phyloP scores from a whole-genome alignment of 2,329 filamentous ascomycete species.

The Venturiaceae sp. region DNA sequence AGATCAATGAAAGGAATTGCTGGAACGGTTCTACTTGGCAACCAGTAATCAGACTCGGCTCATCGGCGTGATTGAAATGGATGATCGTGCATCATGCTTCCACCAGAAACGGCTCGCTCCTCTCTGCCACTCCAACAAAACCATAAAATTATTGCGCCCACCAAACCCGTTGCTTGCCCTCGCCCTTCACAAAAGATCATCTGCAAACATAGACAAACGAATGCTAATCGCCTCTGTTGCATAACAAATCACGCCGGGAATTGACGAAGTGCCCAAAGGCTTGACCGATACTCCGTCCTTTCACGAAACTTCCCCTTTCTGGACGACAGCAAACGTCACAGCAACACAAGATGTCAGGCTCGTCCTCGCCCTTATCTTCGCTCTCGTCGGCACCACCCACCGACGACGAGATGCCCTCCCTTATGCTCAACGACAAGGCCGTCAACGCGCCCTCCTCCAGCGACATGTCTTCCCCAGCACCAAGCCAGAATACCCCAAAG shows the following conservation, averaged over 20 bases:
- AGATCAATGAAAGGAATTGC: neutral
- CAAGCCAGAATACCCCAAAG: constrained; percentile 28
- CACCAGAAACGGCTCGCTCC: too few species aligned
- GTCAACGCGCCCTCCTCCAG: neutral
- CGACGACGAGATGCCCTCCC: constrained; percentile 39
- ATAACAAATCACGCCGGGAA: neutral
- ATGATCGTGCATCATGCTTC: neutral
- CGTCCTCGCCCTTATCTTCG: constrained; percentile 40
- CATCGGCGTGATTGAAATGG: neutral
- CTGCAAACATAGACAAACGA: neutral
- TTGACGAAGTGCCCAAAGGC: neutral
- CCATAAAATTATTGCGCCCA: neutral
- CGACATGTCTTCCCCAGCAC: constrained; percentile 18
- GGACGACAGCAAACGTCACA: constrained; percentile 13
- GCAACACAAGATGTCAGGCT: constrained; percentile 40
- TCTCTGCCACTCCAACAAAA: neutral
- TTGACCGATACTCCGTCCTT: neutral
- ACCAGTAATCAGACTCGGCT: neutral
- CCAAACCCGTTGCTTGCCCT: neutral
- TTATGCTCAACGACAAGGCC: constrained; percentile 14
- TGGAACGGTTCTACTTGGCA: neutral
- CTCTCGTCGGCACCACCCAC: constrained; percentile 47
- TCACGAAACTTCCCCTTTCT: neutral
- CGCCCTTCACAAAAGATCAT: neutral
- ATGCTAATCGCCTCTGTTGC: neutral